Base-by-base conservation (phyloP, 2,329 filamentous ascomycete species). In the Verticillium klebahnii region DNA sequence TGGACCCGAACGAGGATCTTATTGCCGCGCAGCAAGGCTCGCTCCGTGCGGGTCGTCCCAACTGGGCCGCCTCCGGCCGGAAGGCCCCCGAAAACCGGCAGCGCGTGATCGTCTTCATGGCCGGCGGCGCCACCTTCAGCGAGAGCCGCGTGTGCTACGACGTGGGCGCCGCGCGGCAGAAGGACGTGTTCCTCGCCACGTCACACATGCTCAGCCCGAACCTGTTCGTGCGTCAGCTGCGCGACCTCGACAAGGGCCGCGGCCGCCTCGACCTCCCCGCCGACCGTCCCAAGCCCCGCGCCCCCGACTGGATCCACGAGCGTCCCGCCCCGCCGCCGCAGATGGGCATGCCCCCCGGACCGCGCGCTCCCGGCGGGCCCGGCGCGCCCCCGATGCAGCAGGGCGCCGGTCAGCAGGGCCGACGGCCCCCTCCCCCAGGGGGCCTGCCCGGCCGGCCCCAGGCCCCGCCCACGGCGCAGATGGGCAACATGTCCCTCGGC, bases 101-200 rank as follows among this genome's bases (percentile, higher is more conserved):
- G 73, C 88, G 95, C 59, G 84, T 98, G 60, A 91, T 99, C 63
- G 89, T 98, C 17, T 98, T 97, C 73, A 89, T 98, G 84, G 95
- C 94, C 1, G 95, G 95, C 57, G 95, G 95, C 55, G 95, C 95
- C 23, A 98, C 95, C 0, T 97, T 94, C 73, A 93, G 92, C 5
- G 95, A 99, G 77, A 85, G 91, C 36, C 87, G 95, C 32, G 85
- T 88, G 14, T 99, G 95, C 77, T 98, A 98, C 73, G 92, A 97
- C 69, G 80, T 94, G 31, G 89, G 91, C 2, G 84, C 88, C 59
- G 80, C 87, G 58, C 87, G 87, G 56, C 87, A 86, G 59, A 87
- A 90, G 66, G 95, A 99, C 68, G 80, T 98, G n/a, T 91, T 96
- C 72, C 85, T 99, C 5, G 86, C 89, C 19, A 95, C 92, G 0